Base-by-base conservation (phyloP, 805 yeast species). In the Candida sakaeoensis region DNA sequence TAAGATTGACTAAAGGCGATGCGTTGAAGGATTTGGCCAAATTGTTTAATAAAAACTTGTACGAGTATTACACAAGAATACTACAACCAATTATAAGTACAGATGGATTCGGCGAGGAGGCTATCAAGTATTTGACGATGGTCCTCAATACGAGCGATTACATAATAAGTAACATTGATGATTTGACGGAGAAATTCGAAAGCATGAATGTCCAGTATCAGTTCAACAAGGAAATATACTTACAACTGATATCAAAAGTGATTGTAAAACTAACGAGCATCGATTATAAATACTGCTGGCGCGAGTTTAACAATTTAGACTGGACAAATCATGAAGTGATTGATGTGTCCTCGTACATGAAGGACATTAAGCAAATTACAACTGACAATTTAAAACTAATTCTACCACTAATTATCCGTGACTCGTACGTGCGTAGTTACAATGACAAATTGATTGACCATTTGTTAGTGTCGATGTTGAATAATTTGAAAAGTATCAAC, bases 81-180 rank as follows among this genome's bases (percentile, higher is more conserved):
- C 49, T 68, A 21, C 29, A 43, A 6, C 72, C 72, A 4, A 60
- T 68, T 6, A 36, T 63, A 22, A 42, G 50, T 8, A 43, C 66
- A 60, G 39, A 74, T 75, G 53, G 13, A 56, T 75, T 36, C 44
- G 23, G 19, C 7, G 63, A 73, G 9, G 91, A 85, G 48, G 80
- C 86, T 1, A 63, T 86, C 14, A 73, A 72, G 32, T 77, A 83
- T 43, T 70, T 85, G 1, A 81, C 93, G 21, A 65, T 87, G 54
- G 74, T 89, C 8, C 63, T 91, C 25, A 87, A 88, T 50, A 91
- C 99, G 0, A 88, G 95, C 1, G 96, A 91, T 55, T 93, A 90
- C 57, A 82, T 95, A 43, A 76, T 86, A 13, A 70, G 78, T 8
- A 93, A 96, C 2, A 77, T 82, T 2, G 73, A 72, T 9, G 97